Evolutionary conservation across 2,329 filamentous ascomycete species (phyloP), one percentile per base, ranked within the genome.

Genomic region (Aspergillus udagawae): DNA sequence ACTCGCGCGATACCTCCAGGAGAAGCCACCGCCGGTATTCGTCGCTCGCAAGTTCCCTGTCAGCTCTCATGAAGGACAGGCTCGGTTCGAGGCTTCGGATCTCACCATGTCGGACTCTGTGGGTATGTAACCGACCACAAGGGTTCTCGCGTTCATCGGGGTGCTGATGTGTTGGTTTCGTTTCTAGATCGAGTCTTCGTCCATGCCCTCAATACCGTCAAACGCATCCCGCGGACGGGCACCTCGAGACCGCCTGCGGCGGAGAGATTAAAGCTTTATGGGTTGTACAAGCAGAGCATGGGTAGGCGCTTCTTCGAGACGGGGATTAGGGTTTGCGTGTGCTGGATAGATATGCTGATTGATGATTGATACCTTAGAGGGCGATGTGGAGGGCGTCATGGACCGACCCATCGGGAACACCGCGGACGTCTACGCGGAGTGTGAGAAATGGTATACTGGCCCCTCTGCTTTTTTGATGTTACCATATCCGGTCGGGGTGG

Each of bases 261-360:
- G 60, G 92, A 95, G 70, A 88, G 94, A 57, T 82, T 99, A 66
- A 89, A 90, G 57, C 88, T 99, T 60, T 99, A 99, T 87, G 94
- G 94, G 63, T 83, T 99, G 64, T 99, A 99, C 80, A 99, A 99
- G 74, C 94, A 99, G 77, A 92, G 92, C 61, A 97, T 97, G 94
- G 84, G 82, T 84, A 75, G 61, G 45, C 17, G 6, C n/a, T 49
- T 20, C 32, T 49, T 41, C n/a, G 38, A n/a, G 48, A 25, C 10
- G 45, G 32, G 54, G 32, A 32, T 47, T 41, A 6, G 32, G 12
- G 2, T 6, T 25, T 25, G 29, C 23, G 12, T 20, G 47, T 10
- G 25, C 17, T 14, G 32, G 32, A 38, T 52, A 54, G 23, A 61
- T 38, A 42, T 12, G n/a, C 35, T 42, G 17, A 49, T 50, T 49